Conservation (phyloP, 1,139 yeast genomes). For the Saccharomyces hybrid region DNA sequence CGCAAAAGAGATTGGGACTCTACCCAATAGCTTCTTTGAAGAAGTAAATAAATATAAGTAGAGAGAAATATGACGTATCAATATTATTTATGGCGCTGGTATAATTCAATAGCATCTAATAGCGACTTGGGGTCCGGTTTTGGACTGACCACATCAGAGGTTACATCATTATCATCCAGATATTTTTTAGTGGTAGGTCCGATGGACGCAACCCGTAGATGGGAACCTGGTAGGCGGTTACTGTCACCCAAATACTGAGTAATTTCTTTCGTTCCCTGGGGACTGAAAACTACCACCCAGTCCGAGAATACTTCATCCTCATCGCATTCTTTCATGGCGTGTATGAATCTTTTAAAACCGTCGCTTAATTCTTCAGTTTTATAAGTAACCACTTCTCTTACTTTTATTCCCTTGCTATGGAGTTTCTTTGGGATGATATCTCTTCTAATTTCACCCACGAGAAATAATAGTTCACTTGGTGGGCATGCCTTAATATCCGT, state of each 20-base stretch:
- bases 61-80: background rate
- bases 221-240: conserved; percentile 4
- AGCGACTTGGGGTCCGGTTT: conserved; percentile 67
- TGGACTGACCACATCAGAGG: conserved; percentile 56
- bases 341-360: conserved; percentile 37
- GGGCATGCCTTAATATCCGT: conserved; percentile 15
- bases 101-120: conserved; percentile 31
- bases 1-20: conserved; percentile 21
- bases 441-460: conserved; percentile 80
- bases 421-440: conserved; percentile 71
- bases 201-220: conserved; percentile 60
- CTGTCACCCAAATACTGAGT: conserved; percentile 36
- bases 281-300: conserved; percentile 86
- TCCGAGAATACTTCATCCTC: conserved; percentile 9
- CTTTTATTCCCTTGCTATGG: conserved; percentile 36
- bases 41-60: background rate
- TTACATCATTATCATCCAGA: conserved; percentile 43
- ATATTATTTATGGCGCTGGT: background rate
- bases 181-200: conserved; percentile 88
- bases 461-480: conserved; percentile 44
- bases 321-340: conserved; percentile 8
- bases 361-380: conserved; percentile 49
- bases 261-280: conserved; percentile 71
- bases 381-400: conserved; percentile 63
- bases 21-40: background rate